Percentiles rank a stretch among this genome's conserved stretches.
Conservation (phyloP, 2,329 filamentous ascomycete species). For the Calonectria pteridis region DNA sequence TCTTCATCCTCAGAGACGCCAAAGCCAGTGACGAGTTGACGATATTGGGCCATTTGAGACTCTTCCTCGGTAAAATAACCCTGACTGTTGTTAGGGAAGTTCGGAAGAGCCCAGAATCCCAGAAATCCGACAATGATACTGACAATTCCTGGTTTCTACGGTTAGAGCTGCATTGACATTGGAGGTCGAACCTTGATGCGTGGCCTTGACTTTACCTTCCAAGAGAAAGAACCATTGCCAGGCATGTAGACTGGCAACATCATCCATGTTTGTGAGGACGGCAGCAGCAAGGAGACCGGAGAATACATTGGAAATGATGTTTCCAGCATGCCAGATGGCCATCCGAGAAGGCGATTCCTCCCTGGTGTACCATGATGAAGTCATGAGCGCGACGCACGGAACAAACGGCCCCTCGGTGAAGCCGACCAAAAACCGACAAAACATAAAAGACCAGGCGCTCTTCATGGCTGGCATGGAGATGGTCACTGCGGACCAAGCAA, state of each 20-base stretch:
- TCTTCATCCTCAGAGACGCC: slow-evolving; percentile 50
- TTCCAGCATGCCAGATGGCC: slow-evolving; percentile 60
- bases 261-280: slow-evolving; percentile 57
- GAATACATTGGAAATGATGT: slow-evolving; percentile 58
- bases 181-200: background rate
- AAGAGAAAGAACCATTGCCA: slow-evolving; percentile 59
- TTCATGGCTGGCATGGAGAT: slow-evolving; percentile 57
- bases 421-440: slow-evolving; percentile 47
- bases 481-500: slow-evolving; percentile 56
- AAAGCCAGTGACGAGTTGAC: slow-evolving; percentile 50
- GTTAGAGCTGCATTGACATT: background rate
- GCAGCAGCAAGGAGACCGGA: slow-evolving; percentile 58
- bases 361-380: slow-evolving; percentile 60
- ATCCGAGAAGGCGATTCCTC: slow-evolving; percentile 57
- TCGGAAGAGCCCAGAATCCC: slow-evolving; percentile 52
- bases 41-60: slow-evolving; percentile 52
- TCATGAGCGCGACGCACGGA: slow-evolving; percentile 58
- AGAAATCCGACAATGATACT: slow-evolving; percentile 48
- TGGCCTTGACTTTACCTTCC: slow-evolving; percentile 35
- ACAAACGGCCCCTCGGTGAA: slow-evolving; percentile 55
- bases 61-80: slow-evolving; percentile 52
- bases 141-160: slow-evolving; percentile 37
- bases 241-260: slow-evolving; percentile 47
- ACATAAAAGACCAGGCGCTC: slow-evolving; percentile 40
- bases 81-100: slow-evolving; percentile 48